Conservation (phyloP, 768 basidiomycete genomes). For the Tricholoma bakamatsutake region DNA sequence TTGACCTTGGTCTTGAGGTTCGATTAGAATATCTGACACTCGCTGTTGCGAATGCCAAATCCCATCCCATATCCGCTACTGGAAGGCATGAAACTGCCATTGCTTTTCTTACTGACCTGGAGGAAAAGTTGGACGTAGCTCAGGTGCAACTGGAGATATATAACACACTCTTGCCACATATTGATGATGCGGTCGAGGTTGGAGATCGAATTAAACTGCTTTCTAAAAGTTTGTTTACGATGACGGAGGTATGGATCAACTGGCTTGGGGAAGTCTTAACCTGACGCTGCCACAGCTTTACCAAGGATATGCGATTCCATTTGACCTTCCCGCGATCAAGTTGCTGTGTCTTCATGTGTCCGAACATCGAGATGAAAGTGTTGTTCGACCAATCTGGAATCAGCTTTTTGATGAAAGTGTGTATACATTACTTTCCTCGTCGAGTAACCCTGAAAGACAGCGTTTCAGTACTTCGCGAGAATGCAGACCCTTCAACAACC, state of each 20-base stretch:
- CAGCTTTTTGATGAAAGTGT: constrained; percentile 77
- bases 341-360: constrained; percentile 91
- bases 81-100: constrained; percentile 87
- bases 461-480: constrained; percentile 47
- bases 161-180: constrained; percentile 55
- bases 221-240: constrained; percentile 59
- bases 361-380: constrained; percentile 79
- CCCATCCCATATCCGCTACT: constrained; percentile 74
- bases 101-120: constrained; percentile 88
- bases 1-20: constrained; percentile 60
- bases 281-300: constrained; percentile 56
- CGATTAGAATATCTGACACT: constrained; percentile 91
- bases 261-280: not conserved
- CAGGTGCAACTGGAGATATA: constrained; percentile 95
- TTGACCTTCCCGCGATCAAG: constrained; percentile 77
- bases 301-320: constrained; percentile 81
- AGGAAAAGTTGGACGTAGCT: constrained; percentile 95
- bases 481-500: constrained; percentile 43
- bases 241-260: constrained; percentile 65
- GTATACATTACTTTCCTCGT: constrained; percentile 11
- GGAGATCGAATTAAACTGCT: constrained; percentile 58
- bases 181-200: constrained; percentile 54
- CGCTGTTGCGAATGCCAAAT: constrained; percentile 94
- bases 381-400: constrained; percentile 86
- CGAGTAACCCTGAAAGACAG: not conserved